Base-by-base conservation (phyloP, 768 basidiomycete species). In the Termitomyces sp. region DNA sequence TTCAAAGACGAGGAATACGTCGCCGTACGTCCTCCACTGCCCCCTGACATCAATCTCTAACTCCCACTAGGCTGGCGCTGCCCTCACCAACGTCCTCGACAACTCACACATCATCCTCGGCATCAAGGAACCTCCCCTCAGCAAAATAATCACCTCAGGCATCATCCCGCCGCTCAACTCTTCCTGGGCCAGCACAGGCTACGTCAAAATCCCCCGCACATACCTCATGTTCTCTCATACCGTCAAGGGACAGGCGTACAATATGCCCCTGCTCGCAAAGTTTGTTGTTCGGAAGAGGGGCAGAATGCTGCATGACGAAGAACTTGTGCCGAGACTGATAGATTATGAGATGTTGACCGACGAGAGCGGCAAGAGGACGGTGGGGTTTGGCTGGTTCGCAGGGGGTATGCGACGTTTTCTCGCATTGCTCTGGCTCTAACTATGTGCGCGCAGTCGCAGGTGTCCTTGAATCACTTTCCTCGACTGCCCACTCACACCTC, bases 191-290 rank as follows among this genome's bases (percentile, higher is more conserved):
- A 2, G 1, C 9, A 17, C 9, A 0, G 17, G 44, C 27, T 17
- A 17, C 54, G 47, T 45, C 23, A 55, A 41, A 48, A 57, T 35
- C 61, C 35, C 80, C 12, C 82, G 88, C 34, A 93, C 88, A 0
- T 88, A 94, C 64, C 71, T 95, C 55, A 93, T 94, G 85, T 96
- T 97, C 78, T 93, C 89, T 27, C 94, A 95, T 67, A 94, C 93
- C 0, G 81, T 82, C 55, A 96, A 95, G 69, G 90, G 89, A 0
- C 91, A 96, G 69, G 69, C 76, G 6, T 95, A 95, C 71, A 97
- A 96, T 64, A 90, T 87, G 66, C 81, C 85, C 0, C 73, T 97
- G 0, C 77, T 97, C 2, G 76, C 85, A 0, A 76, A 79, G 51
- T 92, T 89, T 67, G 70, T 88, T 8, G 70, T 67, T 2, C 60